These are phyloP conservation scores for Hypomyces perniciosus DNA, from an alignment of 2,329 filamentous ascomycete genomes.

Conservation along the genomic window DNA sequence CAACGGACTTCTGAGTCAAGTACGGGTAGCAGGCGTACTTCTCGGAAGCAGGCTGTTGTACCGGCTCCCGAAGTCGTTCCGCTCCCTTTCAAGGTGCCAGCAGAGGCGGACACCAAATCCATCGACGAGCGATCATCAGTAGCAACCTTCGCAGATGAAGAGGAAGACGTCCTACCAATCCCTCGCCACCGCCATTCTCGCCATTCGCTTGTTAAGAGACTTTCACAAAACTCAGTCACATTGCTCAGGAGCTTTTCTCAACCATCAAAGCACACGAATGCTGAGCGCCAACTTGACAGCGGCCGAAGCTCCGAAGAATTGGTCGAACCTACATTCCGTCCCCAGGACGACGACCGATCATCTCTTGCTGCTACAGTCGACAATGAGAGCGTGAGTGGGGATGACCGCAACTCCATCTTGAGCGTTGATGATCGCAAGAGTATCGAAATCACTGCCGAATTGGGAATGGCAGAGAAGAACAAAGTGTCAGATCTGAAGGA, in stretches of 20 bases:
- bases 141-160: constrained; percentile 62
- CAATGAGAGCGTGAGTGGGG: constrained; percentile 40
- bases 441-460: constrained; percentile 37
- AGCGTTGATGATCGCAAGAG: constrained; percentile 21
- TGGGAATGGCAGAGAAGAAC: constrained; percentile 18
- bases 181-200: constrained; percentile 20
- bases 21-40: constrained; percentile 13
- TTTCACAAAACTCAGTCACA: constrained; percentile 43
- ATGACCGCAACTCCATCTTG: constrained; percentile 26
- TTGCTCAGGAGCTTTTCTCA: constrained; percentile 41
- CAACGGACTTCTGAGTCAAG: constrained; percentile 20
- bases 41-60: constrained; percentile 22
- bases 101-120: constrained; percentile 31
- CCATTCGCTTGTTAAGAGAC: constrained; percentile 39
- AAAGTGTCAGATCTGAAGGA: not conserved
- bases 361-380: constrained; percentile 57
- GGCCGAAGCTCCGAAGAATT: constrained; percentile 43
- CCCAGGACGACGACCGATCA: constrained; percentile 38
- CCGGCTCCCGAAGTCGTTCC: constrained; percentile 50
- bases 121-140: constrained; percentile 57
- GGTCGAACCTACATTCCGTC: constrained; percentile 27
- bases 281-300: constrained; percentile 14
- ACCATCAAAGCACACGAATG: constrained; percentile 18
- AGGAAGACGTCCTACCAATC: constrained; percentile 30
- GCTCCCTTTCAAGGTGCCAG: constrained; percentile 58